Base-by-base conservation (phyloP, 345 rosid genomes). In the Clarkia xantiana region DNA sequence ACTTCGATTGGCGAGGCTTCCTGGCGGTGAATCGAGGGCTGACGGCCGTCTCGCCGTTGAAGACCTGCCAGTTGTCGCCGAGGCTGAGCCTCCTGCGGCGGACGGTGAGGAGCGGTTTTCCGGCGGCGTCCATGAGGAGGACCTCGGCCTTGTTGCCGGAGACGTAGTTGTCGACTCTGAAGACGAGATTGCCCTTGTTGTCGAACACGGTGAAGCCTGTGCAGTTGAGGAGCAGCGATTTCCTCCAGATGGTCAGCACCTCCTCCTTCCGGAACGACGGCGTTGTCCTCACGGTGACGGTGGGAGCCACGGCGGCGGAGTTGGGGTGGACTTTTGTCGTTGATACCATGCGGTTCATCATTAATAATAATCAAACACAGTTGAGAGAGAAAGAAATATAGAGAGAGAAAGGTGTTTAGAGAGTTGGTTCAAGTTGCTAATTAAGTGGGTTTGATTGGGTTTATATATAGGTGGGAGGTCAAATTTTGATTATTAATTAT, bases 141-240 rank as follows among this genome's bases (percentile, higher is more conserved):
- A 86, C 67, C 67, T 81, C 84, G n/a, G 74, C 80, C 9, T 60
- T 74, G 23, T 59, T 44, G 17, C 58, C 65, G 14, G 81, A 58
- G 66, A 78, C 79, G 71, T 91, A 91, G 18, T 91, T 91, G 49
- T 91, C 98, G 9, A 91, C 98, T 29, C 98, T 68, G 47, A 70
- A 91, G 10, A 76, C 75, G 15, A 91, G 81, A 54, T 86, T 69
- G 10, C 96, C 98, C 44, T 54, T 76, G 43, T 76, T 52, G 53
- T 86, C 89, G 47, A 62, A 86, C 53, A 86, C 98, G 1, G 98
- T 84, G 60, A 77, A 91, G n/a, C 98, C 98, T 10, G 80, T 78
- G 66, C 98, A 91, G 67, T 79, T 91, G 66, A 91, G 88, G 20
- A 91, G 78, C 58, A 91, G 71, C 1, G 98, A 91, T 61, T 91